These are phyloP conservation scores for Hansenula anomala DNA, from an alignment of 1,139 yeast genomes.

Conservation along the genomic window DNA sequence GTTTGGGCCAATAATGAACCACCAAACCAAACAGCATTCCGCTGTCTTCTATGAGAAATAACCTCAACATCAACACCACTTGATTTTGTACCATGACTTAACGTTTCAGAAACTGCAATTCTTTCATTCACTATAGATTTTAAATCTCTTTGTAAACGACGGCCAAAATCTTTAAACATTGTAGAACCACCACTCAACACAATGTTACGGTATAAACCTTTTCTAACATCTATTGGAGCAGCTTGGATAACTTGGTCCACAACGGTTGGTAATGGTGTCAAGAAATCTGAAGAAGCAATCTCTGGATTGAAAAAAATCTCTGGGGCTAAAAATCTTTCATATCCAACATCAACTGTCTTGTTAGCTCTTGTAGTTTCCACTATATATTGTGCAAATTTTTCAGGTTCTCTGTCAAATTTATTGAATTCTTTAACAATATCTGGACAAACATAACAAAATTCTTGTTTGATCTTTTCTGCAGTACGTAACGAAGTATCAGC, in stretches of 20 bases:
- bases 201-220: conserved; percentile 90
- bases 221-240: conserved; percentile 96
- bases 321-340: conserved; percentile 96
- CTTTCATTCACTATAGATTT: conserved; percentile 85
- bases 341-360: conserved; percentile 85
- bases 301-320: conserved; percentile 98
- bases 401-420: conserved; percentile 92
- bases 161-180: conserved; percentile 97
- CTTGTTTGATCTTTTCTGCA: conserved; percentile 94
- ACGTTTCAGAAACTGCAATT: conserved; percentile 72
- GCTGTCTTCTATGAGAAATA: conserved; percentile 93
- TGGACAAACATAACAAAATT: conserved; percentile 95
- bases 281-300: conserved; percentile 89
- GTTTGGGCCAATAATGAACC: conserved; percentile 97
- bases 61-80: conserved; percentile 98
- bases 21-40: conserved; percentile 99
- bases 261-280: conserved; percentile 91
- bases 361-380: conserved; percentile 75
- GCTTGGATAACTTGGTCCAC: conserved; percentile 95
- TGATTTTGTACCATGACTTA: conserved; percentile 74
- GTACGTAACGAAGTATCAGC: conserved; percentile 89
- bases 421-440: conserved; percentile 95
- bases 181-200: conserved; percentile 97
- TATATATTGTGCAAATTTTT: conserved; percentile 86
- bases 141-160: conserved; percentile 94